Conservation (phyloP, 345 rosid genomes). For the Sisymbrium altissimum region DNA sequence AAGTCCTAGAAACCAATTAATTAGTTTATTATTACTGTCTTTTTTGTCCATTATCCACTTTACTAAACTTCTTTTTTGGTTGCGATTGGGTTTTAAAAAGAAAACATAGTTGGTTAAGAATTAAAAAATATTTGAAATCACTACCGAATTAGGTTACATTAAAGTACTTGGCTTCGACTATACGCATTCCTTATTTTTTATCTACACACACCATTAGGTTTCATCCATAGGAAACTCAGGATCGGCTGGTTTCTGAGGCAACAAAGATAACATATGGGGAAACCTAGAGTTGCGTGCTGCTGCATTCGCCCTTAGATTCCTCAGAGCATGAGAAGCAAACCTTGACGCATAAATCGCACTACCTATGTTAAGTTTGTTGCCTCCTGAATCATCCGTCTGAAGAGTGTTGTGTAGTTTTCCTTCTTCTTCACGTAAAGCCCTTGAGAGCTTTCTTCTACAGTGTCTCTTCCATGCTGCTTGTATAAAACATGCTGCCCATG, state of each 20-base stretch:
- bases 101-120: too few relatives aligned
- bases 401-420: conserved; percentile 35
- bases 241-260: conserved; percentile 77
- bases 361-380: conserved; percentile 39
- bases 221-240: conserved; percentile 46
- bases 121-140: too few relatives aligned
- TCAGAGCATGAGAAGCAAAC: conserved; percentile 54
- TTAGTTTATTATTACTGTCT: too few relatives aligned
- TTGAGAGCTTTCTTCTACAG: conserved; percentile 33
- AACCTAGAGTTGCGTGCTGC: conserved; percentile 20
- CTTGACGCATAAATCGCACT: conserved; percentile 55
- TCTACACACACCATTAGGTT: conserved; percentile 4
- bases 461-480: conserved; percentile 44
- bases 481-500: conserved; percentile 40
- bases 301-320: conserved; percentile 37
- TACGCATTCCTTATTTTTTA: too few relatives aligned
- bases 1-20: too few relatives aligned
- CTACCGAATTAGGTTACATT: too few relatives aligned
- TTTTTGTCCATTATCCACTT: too few relatives aligned
- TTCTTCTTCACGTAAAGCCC: conserved; percentile 35
- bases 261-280: conserved; percentile 42
- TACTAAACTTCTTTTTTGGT: too few relatives aligned
- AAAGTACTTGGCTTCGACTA: too few relatives aligned
- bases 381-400: conserved; percentile 30
- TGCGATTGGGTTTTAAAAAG: too few relatives aligned